Evolutionary conservation across 495 filamentous ascomycete genomes (phyloP), one percentile per base, ranked within the genome.

Genomic region (Tuber melanosporum): DNA sequence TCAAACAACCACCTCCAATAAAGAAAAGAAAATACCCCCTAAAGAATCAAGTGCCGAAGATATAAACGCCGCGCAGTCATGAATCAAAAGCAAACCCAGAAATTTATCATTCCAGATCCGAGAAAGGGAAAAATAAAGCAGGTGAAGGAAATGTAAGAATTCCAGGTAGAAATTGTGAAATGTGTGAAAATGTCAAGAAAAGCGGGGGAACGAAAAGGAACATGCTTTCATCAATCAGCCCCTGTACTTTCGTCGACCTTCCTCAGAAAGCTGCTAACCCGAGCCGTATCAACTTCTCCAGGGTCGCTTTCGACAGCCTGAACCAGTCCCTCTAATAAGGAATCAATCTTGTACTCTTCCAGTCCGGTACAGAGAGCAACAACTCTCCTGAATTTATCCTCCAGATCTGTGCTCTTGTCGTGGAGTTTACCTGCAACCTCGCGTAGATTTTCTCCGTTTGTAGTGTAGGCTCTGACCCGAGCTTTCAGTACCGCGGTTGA

Each of bases 281-380:
- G 85, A 36, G 87, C 88, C 41, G 92, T 87, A 81, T 94, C 92
- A 6, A 92, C 86, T 70, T 90, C 90, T 6, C 87, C 88, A 66
- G 87, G 87, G 80, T 95, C 92, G 79, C 90, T 92, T 84, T 93
- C 91, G 14, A 95, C 90, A 20, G 93, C 93, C 71, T 87, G 84
- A 66, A 91, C 85, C 43, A 95, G 83, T 15, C 86, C 87, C 75
- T 88, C 89, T 2, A 93, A 78, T 72, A 89, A 82, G n/a, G 84
- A 85, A 74, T 94, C 93, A 2, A 94, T 89, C 75, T 89, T 86
- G 14, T 84, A 84, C 75, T 92, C 91, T 10, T 87, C 86, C 19
- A 92, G 87, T 7, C 87, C 87, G 15, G 91, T 92, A 84, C 91
- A 93, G 42, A 94, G 82, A 71, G 87, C 86, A 44, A 95, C 90